Percentiles rank a stretch among this genome's conserved stretches.
Evolutionary conservation across 768 basidiomycete species (phyloP).

Genomic region (Suillus discolor): DNA sequence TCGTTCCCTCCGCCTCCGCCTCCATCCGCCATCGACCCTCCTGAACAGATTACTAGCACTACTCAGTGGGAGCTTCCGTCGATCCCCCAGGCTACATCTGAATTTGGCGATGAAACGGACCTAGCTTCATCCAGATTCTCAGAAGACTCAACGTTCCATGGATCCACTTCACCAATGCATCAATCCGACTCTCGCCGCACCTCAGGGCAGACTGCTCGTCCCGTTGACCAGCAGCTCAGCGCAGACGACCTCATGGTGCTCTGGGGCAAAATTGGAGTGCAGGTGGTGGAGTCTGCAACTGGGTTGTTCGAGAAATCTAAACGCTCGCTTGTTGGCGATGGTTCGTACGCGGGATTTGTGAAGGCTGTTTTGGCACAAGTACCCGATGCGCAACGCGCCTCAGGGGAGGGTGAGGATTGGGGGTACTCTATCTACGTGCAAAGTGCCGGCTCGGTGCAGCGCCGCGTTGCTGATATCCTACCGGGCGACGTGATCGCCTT

Average conservation of each 20-base stretch:
- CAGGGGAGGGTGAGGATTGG: constrained; percentile 43
- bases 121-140: constrained; percentile 62
- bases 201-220: constrained; percentile 17
- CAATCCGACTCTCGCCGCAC: constrained; percentile 16
- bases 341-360: constrained; percentile 81
- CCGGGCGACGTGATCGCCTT: constrained; percentile 84
- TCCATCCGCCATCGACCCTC: constrained; percentile 36
- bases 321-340: constrained; percentile 79
- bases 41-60: constrained; percentile 40
- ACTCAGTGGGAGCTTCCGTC: constrained; percentile 69
- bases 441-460: constrained; percentile 64
- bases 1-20: constrained; percentile 37
- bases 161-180: constrained; percentile 26
- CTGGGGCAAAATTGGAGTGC: constrained; percentile 75
- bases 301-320: constrained; percentile 75
- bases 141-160: constrained; percentile 49
- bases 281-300: constrained; percentile 70
- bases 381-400: constrained; percentile 53
- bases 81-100: constrained; percentile 56
- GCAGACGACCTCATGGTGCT: constrained; percentile 70
- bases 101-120: constrained; percentile 56
- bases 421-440: constrained; percentile 82
- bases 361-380: constrained; percentile 65
- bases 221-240: constrained; percentile 42
- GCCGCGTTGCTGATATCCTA: constrained; percentile 76